These are phyloP conservation scores for Physcomitrium patens DNA, from an alignment of 225 moss, liverwort and hornwort genomes.

Conservation along the genomic window DNA sequence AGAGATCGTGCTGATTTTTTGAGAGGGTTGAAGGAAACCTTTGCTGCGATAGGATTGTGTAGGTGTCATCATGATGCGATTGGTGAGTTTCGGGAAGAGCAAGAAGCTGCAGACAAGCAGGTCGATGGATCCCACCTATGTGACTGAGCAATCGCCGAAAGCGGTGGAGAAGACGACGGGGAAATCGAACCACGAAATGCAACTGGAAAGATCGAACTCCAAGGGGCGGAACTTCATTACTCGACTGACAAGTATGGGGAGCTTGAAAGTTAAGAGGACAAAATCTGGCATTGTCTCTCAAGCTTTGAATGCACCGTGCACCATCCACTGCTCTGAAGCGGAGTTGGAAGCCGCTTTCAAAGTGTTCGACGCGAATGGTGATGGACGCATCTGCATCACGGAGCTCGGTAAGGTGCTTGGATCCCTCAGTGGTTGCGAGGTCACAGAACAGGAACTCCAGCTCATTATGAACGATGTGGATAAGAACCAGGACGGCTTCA, in stretches of 20 bases:
- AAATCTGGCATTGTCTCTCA: conserved; percentile 3
- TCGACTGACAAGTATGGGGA: conserved; percentile 36
- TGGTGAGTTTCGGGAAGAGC: conserved; percentile 37
- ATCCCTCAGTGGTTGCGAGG: conserved; percentile 28
- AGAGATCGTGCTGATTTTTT: too few species aligned
- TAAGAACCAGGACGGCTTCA: conserved; percentile 44
- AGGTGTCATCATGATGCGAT: conserved; percentile 24
- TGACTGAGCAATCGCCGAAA: not conserved
- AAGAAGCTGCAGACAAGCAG: conserved; percentile 15
- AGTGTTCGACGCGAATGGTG: conserved; percentile 50
- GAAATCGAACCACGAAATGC: conserved; percentile 9
- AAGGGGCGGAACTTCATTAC: conserved; percentile 29
- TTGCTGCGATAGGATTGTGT: not conserved
- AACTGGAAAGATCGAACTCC: not conserved
- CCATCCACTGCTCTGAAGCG: not conserved
- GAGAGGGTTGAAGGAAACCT: not conserved
- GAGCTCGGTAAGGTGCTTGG: conserved; percentile 51
- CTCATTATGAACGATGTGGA: conserved; percentile 49
- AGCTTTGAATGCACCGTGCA: not conserved
- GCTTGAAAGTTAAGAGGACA: conserved; percentile 26
- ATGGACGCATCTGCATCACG: conserved; percentile 46
- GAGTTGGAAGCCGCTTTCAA: conserved; percentile 55
- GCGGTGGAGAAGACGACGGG: conserved; percentile 2
- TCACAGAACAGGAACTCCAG: conserved; percentile 40
- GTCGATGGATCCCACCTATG: conserved; percentile 17